phyloP scores from a whole-genome alignment of 768 basidiomycete species.

The Gymnopilus junonius region DNA sequence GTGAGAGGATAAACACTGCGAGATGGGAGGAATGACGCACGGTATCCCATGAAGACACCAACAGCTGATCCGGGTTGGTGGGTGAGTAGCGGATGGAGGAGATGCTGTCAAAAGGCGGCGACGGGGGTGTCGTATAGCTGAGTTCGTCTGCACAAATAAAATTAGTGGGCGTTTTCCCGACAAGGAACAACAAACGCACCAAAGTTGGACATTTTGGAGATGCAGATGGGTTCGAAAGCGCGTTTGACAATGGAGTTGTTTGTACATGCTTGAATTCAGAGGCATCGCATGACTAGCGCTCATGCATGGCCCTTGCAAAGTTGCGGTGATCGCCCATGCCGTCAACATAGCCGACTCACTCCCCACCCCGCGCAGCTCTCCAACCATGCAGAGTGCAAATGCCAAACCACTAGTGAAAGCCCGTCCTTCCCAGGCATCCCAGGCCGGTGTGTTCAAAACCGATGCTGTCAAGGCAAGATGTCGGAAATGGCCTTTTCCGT shows the following conservation, averaged over 20 bases:
- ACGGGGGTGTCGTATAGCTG: conserved; percentile 35
- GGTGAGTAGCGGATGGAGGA: conserved; percentile 84
- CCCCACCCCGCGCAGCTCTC: neutral
- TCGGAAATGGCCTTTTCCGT: neutral
- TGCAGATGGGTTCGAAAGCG: neutral
- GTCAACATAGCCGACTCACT: neutral
- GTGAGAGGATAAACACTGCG: neutral
- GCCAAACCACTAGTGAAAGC: conserved; percentile 54
- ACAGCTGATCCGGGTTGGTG: conserved; percentile 72
- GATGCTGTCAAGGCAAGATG: conserved; percentile 62
- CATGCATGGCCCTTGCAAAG: too few relatives aligned
- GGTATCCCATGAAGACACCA: conserved; percentile 93
- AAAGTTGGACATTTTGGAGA: conserved; percentile 13
- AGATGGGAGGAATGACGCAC: conserved; percentile 31
- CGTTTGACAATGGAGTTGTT: neutral
- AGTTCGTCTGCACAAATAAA: conserved; percentile 19
- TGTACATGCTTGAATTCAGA: neutral
- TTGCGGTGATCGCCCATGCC: neutral
- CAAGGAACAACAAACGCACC: neutral
- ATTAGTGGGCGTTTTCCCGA: neutral
- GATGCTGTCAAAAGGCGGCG: conserved; percentile 86
- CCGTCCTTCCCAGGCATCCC: conserved; percentile 49
- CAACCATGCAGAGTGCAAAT: conserved; percentile 15
- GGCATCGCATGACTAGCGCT: neutral
- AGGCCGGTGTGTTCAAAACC: conserved; percentile 65